A percentile compares a stretch with the other conserved stretches of the same genome.
These are phyloP conservation scores for Coffea eugenioides DNA, from an alignment of 257 asterid genomes.

Conservation along the genomic window DNA sequence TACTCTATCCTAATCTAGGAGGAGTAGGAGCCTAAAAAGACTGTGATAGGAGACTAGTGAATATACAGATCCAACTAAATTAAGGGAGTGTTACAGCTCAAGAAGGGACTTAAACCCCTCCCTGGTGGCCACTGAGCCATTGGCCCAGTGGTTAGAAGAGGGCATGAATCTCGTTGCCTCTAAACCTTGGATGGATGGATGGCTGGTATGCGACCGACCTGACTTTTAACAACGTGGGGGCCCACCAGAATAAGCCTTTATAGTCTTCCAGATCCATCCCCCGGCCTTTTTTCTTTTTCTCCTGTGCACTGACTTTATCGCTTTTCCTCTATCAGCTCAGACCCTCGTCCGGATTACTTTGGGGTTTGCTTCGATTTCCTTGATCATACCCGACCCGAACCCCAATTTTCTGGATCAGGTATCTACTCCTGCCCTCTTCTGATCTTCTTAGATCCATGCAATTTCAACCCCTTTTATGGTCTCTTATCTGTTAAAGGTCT, in stretches of 20 bases:
- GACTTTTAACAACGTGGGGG: not conserved
- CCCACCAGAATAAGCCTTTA: slow-evolving; percentile 1
- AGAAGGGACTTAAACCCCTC: too few species aligned
- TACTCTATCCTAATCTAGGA: too few species aligned
- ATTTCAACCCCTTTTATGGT: not conserved
- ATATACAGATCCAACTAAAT: too few species aligned
- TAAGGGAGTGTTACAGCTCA: too few species aligned
- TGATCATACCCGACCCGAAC: slow-evolving; percentile 16
- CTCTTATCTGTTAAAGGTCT: not conserved
- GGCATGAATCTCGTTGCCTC: not conserved
- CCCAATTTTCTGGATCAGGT: slow-evolving; percentile 42
- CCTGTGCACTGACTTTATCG: slow-evolving; percentile 12
- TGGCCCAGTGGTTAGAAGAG: too few species aligned
- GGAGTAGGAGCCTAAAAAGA: too few species aligned
- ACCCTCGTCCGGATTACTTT: slow-evolving; percentile 34
- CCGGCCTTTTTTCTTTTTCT: not conserved
- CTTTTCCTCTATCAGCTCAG: slow-evolving; percentile 18
- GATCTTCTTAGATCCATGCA: slow-evolving; percentile 1
- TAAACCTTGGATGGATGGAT: not conserved
- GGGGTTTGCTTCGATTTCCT: slow-evolving; percentile 20
- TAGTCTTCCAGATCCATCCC: not conserved
- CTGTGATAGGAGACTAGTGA: too few species aligned
- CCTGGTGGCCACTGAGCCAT: too few species aligned
- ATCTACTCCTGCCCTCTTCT: not conserved
- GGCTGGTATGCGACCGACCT: not conserved